Conservation (phyloP, 805 yeast species). For the Candida xyloterini region DNA sequence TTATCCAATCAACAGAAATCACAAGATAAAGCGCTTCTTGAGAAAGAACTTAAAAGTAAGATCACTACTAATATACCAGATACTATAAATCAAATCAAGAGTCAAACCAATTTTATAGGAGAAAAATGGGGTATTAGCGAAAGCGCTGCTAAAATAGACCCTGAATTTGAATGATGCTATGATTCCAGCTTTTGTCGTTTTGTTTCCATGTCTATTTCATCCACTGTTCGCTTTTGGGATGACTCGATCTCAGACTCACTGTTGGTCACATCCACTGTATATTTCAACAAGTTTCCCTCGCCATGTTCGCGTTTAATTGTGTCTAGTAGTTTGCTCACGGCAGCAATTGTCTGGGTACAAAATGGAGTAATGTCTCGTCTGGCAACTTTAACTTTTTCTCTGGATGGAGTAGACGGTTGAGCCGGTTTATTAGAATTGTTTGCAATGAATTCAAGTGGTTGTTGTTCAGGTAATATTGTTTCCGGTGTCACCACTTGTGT, state of each 20-base stretch:
- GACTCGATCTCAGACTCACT: neutral
- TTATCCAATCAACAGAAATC: constrained; percentile 27
- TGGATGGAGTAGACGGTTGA: constrained; percentile 23
- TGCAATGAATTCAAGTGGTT: constrained; percentile 9
- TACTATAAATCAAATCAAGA: constrained; percentile 27
- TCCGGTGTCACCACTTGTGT: neutral
- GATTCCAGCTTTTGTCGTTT: neutral
- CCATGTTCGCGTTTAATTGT: constrained; percentile 21
- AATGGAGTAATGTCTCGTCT: constrained; percentile 44
- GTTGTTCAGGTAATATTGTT: neutral
- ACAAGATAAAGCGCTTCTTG: constrained; percentile 29
- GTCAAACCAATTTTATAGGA: constrained; percentile 24
- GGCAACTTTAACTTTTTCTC: constrained; percentile 43
- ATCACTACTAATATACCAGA: constrained; percentile 27
- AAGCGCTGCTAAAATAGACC: constrained; percentile 34
- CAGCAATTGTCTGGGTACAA: constrained; percentile 27
- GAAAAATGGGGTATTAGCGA: constrained; percentile 37
- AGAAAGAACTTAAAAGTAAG: constrained; percentile 30
- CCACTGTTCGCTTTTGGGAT: neutral
- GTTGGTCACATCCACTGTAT: constrained; percentile 14
- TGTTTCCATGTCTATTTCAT: neutral
- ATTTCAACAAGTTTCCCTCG: constrained; percentile 24
- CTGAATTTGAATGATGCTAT: constrained; percentile 21
- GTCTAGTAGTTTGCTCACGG: constrained; percentile 21
- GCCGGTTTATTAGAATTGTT: constrained; percentile 4